Evolutionary conservation across 1,139 yeast genomes (phyloP).

Genomic region (Scheffersomyces quercinus): DNA sequence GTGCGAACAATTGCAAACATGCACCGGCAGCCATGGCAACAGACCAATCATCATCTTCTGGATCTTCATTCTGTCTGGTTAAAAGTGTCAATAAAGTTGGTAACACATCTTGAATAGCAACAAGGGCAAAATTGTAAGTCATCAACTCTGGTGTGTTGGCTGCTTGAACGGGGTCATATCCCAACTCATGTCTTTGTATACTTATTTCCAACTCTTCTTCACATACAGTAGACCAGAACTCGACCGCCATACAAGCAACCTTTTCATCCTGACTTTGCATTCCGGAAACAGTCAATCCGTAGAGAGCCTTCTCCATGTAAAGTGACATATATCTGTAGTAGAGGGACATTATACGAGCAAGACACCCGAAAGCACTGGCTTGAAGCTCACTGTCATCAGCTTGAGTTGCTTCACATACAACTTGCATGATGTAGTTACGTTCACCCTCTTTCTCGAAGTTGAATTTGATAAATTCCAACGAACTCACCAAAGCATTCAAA

Average conservation of each 20-base stretch:
- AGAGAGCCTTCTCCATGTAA: slow-evolving; percentile 96
- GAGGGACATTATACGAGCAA: slow-evolving; percentile 87
- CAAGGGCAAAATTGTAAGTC: slow-evolving; percentile 74
- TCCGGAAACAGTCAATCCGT: slow-evolving; percentile 85
- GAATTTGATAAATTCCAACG: slow-evolving; percentile 82
- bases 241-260: slow-evolving; percentile 98
- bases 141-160: slow-evolving; percentile 40
- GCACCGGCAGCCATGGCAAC: slow-evolving; percentile 99
- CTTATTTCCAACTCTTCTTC: slow-evolving; percentile 90
- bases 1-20: slow-evolving; percentile 91
- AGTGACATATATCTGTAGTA: slow-evolving; percentile 89
- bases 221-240: slow-evolving; percentile 97
- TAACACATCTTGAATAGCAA: slow-evolving; percentile 80
- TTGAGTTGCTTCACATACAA: slow-evolving; percentile 97
- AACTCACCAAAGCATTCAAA: slow-evolving; percentile 84
- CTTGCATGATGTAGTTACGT: slow-evolving; percentile 96
- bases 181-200: slow-evolving; percentile 62
- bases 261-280: slow-evolving; percentile 85
- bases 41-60: slow-evolving; percentile 95
- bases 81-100: slow-evolving; percentile 81
- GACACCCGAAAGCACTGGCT: slow-evolving; percentile 94
- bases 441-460: slow-evolving; percentile 94
- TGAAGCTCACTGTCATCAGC: slow-evolving; percentile 79
- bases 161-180: slow-evolving; percentile 39
- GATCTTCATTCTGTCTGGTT: slow-evolving; percentile 87